Percentiles rank a stretch among this genome's conserved stretches.
These are phyloP conservation scores for Diaporthe sp. DNA, from an alignment of 2,329 filamentous ascomycete species.

Conservation along the genomic window DNA sequence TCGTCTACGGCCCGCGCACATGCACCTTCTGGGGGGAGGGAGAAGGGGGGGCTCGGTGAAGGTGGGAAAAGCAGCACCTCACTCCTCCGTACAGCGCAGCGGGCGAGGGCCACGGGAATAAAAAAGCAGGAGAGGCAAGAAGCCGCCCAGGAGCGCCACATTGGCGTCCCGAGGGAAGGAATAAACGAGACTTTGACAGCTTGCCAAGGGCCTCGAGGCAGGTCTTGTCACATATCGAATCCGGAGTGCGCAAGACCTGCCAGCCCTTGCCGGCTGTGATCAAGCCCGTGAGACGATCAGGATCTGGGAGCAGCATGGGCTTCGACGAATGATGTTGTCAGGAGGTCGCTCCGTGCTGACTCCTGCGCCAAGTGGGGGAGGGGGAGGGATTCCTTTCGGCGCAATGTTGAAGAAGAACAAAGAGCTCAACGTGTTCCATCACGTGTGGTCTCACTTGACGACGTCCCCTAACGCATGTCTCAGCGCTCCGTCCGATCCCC, in stretches of 20 bases:
- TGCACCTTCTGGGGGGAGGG: neutral
- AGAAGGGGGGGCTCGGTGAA: constrained; percentile 5
- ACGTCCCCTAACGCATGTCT: constrained; percentile 35
- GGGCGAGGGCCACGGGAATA: constrained; percentile 11
- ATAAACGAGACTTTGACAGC: constrained; percentile 34
- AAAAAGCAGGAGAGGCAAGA: constrained; percentile 15
- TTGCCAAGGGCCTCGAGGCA: constrained; percentile 28
- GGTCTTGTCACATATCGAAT: constrained; percentile 27
- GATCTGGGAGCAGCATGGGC: neutral
- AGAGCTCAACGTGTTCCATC: constrained; percentile 38
- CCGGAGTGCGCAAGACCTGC: constrained; percentile 6
- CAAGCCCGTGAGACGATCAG: constrained; percentile 26
- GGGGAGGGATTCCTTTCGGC: neutral
- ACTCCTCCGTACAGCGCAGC: neutral
- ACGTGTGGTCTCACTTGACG: constrained; percentile 41
- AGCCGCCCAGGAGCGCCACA: constrained; percentile 17
- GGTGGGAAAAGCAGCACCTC: constrained; percentile 21
- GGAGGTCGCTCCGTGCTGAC: constrained; percentile 8
- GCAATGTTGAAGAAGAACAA: constrained; percentile 30
- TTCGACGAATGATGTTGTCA: constrained; percentile 9
- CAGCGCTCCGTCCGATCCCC: constrained; percentile 31
- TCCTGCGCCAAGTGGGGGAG: constrained; percentile 8
- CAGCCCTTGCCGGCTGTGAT: constrained; percentile 21
- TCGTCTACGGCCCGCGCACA: neutral
- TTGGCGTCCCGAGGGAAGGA: constrained; percentile 23